Conservation (phyloP, 208 protist species). For the Leishmania mexicana region DNA sequence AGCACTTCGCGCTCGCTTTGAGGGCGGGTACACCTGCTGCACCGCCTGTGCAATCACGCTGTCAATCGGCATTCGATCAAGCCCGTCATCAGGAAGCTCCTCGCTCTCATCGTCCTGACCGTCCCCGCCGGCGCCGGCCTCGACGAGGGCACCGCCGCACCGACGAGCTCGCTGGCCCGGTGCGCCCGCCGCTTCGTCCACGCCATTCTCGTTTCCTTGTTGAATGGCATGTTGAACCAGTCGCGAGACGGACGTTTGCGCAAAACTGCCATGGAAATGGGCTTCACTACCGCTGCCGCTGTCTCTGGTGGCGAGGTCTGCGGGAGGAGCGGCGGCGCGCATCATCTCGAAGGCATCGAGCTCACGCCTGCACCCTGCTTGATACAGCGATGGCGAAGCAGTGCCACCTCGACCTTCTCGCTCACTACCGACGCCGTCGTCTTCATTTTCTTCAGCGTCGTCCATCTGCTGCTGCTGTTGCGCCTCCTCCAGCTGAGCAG, state of each 20-base stretch:
- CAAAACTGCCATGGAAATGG: conserved; percentile 3
- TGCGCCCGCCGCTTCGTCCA: neutral
- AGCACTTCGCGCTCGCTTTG: conserved; percentile 22
- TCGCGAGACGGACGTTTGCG: conserved; percentile 4
- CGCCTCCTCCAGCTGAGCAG: conserved; percentile 35
- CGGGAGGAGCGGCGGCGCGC: conserved; percentile 9
- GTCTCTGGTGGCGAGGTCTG: neutral
- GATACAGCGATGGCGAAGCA: neutral
- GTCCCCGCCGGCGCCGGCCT: conserved; percentile 26
- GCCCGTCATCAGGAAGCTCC: conserved; percentile 64
- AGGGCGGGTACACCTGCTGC: conserved; percentile 4
- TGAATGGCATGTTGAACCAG: conserved; percentile 25
- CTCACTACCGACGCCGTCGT: conserved; percentile 13
- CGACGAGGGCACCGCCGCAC: neutral
- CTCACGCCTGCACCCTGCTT: neutral
- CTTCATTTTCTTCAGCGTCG: conserved; percentile 5
- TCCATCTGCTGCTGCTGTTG: conserved; percentile 15
- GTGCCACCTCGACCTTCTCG: conserved; percentile 18
- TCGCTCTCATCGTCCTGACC: conserved; percentile 50
- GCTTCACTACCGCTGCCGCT: neutral
- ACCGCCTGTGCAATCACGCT: conserved; percentile 37
- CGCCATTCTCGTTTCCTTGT: neutral
- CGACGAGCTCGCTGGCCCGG: neutral
- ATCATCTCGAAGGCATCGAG: conserved; percentile 25
- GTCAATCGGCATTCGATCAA: conserved; percentile 43